Base-by-base conservation (phyloP, 2,329 filamentous ascomycete species). In the Aureobasidium sp. region DNA sequence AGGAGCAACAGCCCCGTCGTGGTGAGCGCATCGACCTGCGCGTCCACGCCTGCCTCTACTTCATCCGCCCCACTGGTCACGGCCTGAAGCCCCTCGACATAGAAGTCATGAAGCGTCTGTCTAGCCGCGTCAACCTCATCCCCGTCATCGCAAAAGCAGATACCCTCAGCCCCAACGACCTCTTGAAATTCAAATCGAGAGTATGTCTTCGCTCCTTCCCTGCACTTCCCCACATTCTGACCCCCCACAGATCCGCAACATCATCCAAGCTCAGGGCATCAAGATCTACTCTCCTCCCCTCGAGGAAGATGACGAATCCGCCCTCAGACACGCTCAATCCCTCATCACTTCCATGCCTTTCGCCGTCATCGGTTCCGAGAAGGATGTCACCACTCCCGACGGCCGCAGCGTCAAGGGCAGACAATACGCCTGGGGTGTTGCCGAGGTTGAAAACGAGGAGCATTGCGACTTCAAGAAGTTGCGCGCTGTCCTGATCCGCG, bases 391-490 rank as follows among this genome's bases (percentile, higher is more conserved):
- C 85, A 96, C 92, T 61, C 84, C 87, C 70, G 94, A 99, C 73
- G 91, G 91, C 71, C 93, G 93, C 76, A 95, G 96, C 68, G 92
- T 97, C 76, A 99, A 99, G 86, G 94, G 94, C 68, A 91, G 94
- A 67, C 95, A 99, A 79, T 99, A 99, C 81, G 91, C 91, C 62
- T 99, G 94, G 94, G 94, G 94, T 83, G 94, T 99, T 71, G 94
- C 94, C 65, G 94, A 99, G 79, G 94, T 99, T 58, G 94, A 99
- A 84, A 99, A 99, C 75, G 94, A 99, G 81, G 94, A 99, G 75
- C 94, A 99, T 84, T 99, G 94, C 80, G 94, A 99, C 79, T 99
- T 99, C 84, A 99, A 99, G 89, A 99, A 99, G 84, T 89, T 99
- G 67, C 92, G 94, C 72, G 96, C 93, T 53, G 97, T 99, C 72